Base-by-base conservation (phyloP, 2,329 filamentous ascomycete genomes). In the Pseudocercospora cruenta region DNA sequence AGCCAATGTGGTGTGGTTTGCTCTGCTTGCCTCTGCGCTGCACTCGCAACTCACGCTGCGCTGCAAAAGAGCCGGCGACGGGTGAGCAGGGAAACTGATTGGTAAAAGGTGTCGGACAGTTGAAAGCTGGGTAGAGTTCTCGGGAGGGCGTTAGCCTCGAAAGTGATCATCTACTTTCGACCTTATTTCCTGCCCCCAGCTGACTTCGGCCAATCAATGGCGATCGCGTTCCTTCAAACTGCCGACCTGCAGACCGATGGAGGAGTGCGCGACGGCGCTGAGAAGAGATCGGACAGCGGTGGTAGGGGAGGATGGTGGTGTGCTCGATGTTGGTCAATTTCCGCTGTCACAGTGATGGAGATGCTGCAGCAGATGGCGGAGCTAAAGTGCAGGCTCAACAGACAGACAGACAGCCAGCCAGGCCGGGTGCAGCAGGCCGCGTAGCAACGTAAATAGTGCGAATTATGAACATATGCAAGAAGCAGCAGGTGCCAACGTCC, bases 51-150 rank as follows among this genome's bases (percentile, higher is more conserved):
- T 33, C 51, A 57, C 53, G 24, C 22, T 19, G 53, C 51, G 51
- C 51, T 55, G 57, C 60, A 39, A 33, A 60, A 51, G 64, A 59
- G 53, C 51, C 19, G 36, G 64, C 59, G 49, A 57, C 60, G 49
- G 60, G 58, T 58, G 55, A 57, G 59, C 64, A 65, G 58, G 66
- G 65, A 65, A 63, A 62, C 55, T 67, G 66, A 70, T 72, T 70
- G 66, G 70, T 65, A 69, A 66, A 62, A 62, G 54, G 54, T 45
- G 60, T 60, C 59, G 57, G 64, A 55, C 51, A 47, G 16, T 43
- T 16, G 62, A 64, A 65, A 65, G 64, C 58, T 59, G 62, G 60
- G 39, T 61, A 63, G 65, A 58, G 62, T 69, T 71, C 36, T 63
- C 67, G 67, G 64, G 57, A 67, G 49, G 65, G 31, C 45, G 64